Evolutionary conservation across 1,284 basidiomycete species (phyloP).

Genomic region (Gomphus bonarii): DNA sequence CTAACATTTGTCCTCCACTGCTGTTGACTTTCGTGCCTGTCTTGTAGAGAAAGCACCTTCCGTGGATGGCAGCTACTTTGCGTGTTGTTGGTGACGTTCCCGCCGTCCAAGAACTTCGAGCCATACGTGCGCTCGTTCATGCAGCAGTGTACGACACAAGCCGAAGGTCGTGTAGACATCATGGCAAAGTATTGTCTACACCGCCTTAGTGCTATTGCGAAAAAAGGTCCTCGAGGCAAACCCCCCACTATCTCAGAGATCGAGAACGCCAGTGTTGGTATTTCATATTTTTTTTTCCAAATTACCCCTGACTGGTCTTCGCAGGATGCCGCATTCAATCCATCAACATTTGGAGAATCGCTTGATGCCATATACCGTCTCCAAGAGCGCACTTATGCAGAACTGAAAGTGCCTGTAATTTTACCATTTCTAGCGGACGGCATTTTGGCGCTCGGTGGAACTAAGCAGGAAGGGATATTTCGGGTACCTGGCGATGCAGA

Average conservation of each 20-base stretch:
- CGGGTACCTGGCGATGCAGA: constrained; percentile 84
- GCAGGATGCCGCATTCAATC: constrained; percentile 86
- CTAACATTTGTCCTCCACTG: constrained; percentile 4
- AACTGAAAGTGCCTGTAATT: constrained; percentile 79
- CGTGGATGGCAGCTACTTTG: constrained; percentile 89
- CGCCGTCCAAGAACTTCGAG: constrained; percentile 86
- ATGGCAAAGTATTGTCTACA: constrained; percentile 84
- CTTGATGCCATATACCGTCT: constrained; percentile 74
- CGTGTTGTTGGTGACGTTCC: constrained; percentile 78
- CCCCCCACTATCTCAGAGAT: constrained; percentile 74
- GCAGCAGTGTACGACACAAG: constrained; percentile 50
- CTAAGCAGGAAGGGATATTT: constrained; percentile 82
- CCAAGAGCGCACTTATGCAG: constrained; percentile 76
- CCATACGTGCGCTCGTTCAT: constrained; percentile 73
- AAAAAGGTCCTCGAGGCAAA: constrained; percentile 77
- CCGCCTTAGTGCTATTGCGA: constrained; percentile 58
- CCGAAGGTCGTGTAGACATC: constrained; percentile 69
- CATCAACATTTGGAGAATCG: constrained; percentile 85
- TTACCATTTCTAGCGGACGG: constrained; percentile 87
- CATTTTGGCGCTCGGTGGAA: constrained; percentile 79
- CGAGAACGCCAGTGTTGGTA: constrained; percentile 71
- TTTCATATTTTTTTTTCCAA: neutral
- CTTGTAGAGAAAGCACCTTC: constrained; percentile 67
- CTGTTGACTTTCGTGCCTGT: neutral
- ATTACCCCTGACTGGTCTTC: neutral